Conservation (phyloP, 345 rosid genomes). For the Eucalyptus caleyi region DNA sequence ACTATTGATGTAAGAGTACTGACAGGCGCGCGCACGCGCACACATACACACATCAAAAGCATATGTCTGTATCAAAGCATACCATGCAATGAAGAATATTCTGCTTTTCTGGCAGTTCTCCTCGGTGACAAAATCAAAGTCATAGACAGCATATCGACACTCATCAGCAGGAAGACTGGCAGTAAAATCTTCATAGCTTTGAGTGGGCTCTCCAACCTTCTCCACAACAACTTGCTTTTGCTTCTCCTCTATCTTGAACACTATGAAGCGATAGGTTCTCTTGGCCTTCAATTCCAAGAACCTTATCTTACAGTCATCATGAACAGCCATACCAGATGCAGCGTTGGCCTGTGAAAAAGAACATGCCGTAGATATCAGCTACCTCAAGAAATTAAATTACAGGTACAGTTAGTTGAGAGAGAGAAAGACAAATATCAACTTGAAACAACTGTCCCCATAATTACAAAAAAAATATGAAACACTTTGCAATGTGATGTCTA, state of each 20-base stretch:
- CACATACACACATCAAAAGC: not conserved
- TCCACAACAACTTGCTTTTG: conserved; percentile 24
- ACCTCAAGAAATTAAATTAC: not conserved
- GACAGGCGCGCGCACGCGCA: not conserved
- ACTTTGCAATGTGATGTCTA: not conserved
- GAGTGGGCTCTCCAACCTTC: conserved; percentile 20
- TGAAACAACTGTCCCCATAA: not conserved
- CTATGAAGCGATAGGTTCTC: conserved; percentile 15
- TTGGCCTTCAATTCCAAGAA: conserved; percentile 24
- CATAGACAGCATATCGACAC: conserved; percentile 22
- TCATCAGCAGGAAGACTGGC: conserved; percentile 18
- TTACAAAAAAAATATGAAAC: not conserved
- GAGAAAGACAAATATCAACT: not conserved
- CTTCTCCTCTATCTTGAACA: conserved; percentile 25
- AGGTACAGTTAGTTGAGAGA: not conserved
- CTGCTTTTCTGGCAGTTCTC: conserved; percentile 23
- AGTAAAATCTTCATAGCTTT: conserved; percentile 19
- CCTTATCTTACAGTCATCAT: conserved; percentile 20
- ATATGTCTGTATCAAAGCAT: not conserved
- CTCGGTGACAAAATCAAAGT: conserved; percentile 20
- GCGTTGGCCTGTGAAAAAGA: conserved; percentile 10
- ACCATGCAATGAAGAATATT: conserved; percentile 27
- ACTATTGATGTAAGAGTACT: not conserved
- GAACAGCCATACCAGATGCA: conserved; percentile 26
- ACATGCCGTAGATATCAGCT: not conserved